Percentiles rank a stretch among this genome's conserved stretches.
phyloP scores from a whole-genome alignment of 176 grass and related monocot species.

The Calamus simplicifolius region DNA sequence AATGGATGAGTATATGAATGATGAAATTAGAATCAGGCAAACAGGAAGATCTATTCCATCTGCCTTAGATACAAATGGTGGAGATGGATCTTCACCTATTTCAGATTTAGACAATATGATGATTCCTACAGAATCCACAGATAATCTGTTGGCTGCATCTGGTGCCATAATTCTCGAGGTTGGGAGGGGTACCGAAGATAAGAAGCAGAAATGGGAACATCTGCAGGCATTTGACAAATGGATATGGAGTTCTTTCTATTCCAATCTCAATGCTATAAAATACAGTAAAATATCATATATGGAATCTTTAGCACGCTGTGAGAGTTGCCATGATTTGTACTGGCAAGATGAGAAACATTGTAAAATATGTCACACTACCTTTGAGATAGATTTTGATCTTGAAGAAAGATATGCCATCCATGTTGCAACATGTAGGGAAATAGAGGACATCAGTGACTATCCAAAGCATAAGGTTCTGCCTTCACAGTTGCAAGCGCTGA shows the following conservation, averaged over 20 bases:
- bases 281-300: slow-evolving; percentile 57
- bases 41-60: slow-evolving; percentile 31
- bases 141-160: slow-evolving; percentile 31
- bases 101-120: slow-evolving; percentile 68
- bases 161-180: slow-evolving; percentile 51
- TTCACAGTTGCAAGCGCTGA: slow-evolving; percentile 79
- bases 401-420: slow-evolving; percentile 96
- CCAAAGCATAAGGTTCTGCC: slow-evolving; percentile 74
- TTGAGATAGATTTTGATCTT: slow-evolving; percentile 89
- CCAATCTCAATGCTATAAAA: slow-evolving; percentile 46
- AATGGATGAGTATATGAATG: slow-evolving; percentile 62
- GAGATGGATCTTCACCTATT: slow-evolving; percentile 57
- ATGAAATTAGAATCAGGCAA: slow-evolving; percentile 13
- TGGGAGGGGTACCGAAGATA: slow-evolving; percentile 46
- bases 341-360: slow-evolving; percentile 99
- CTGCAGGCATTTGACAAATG: slow-evolving; percentile 73
- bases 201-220: slow-evolving; percentile 62
- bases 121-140: slow-evolving; percentile 24
- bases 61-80: slow-evolving; percentile 38
- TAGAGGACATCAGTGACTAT: slow-evolving; percentile 28
- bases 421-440: slow-evolving; percentile 58
- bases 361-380: slow-evolving; percentile 84
- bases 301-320: slow-evolving; percentile 68
- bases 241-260: slow-evolving; percentile 82
- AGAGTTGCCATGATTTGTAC: slow-evolving; percentile 81